A percentile compares a stretch with the other conserved stretches of the same genome.
These are phyloP conservation scores for Fraxinus baroniana DNA, from an alignment of 305 asterid genomes.

Conservation along the genomic window DNA sequence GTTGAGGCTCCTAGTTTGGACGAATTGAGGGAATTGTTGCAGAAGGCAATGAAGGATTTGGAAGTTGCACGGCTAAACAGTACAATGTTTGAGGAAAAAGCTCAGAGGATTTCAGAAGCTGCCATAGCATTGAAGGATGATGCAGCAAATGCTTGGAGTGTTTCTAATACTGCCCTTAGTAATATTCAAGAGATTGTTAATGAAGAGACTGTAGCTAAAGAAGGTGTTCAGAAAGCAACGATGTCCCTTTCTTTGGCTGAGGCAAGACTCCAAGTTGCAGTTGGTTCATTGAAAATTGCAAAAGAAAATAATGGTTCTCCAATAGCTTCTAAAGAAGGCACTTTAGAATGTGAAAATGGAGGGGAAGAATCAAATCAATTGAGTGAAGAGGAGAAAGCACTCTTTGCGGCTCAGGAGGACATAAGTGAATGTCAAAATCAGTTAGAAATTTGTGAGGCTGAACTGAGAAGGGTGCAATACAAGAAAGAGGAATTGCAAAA, in stretches of 20 bases:
- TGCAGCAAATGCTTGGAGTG: conserved; percentile 66
- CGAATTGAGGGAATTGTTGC: conserved; percentile 72
- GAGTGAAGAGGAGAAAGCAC: conserved; percentile 44
- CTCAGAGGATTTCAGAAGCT: conserved; percentile 88
- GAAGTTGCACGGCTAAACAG: conserved; percentile 77
- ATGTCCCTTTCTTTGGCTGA: conserved; percentile 80
- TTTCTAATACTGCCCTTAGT: conserved; percentile 49
- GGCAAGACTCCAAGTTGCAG: conserved; percentile 63
- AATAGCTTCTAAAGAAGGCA: conserved; percentile 37
- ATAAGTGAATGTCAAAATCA: conserved; percentile 57
- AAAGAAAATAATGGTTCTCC: conserved; percentile 42
- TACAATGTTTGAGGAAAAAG: conserved; percentile 80
- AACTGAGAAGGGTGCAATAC: conserved; percentile 58
- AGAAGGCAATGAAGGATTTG: conserved; percentile 73
- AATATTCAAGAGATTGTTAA: conserved; percentile 55
- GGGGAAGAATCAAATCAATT: conserved; percentile 36
- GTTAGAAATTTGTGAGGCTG: conserved; percentile 65
- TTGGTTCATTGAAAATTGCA: conserved; percentile 44
- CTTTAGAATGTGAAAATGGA: conserved; percentile 35
- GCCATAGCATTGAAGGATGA: conserved; percentile 92
- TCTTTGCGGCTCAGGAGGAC: conserved; percentile 63
- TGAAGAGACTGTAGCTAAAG: conserved; percentile 75
- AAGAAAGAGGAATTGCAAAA: conserved; percentile 84
- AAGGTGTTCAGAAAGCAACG: conserved; percentile 66
- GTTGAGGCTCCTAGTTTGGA: conserved; percentile 56